Conservation (phyloP, 2,329 filamentous ascomycete genomes). For the Epichloe festucae region DNA sequence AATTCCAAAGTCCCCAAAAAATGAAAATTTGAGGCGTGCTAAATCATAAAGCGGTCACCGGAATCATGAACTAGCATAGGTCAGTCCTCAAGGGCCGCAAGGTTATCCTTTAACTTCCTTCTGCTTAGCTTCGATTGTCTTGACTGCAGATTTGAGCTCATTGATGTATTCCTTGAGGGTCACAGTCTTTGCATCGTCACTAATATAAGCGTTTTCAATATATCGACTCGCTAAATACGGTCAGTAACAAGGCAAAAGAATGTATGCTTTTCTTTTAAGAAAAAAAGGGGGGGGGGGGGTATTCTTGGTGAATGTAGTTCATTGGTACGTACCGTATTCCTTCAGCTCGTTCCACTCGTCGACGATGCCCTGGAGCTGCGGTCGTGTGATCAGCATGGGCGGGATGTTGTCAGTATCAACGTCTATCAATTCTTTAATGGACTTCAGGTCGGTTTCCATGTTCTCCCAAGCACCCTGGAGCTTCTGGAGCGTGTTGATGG, state of each 20-base stretch:
- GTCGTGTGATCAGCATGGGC: neutral
- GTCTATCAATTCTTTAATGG: neutral
- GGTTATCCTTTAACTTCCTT: neutral
- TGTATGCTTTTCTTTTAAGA: too few relatives aligned
- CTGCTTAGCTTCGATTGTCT: neutral
- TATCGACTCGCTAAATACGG: neutral
- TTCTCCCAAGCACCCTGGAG: neutral
- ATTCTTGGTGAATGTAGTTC: too few relatives aligned
- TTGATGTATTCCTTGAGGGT: neutral
- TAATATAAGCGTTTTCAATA: neutral
- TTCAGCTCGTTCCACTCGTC: neutral
- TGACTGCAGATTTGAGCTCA: neutral
- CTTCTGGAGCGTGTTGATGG: neutral
- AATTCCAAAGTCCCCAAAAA: too few relatives aligned
- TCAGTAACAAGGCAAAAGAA: neutral
- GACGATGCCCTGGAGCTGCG: neutral
- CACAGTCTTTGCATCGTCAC: neutral
- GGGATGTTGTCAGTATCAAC: neutral
- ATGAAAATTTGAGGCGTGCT: neutral
- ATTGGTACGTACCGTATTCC: neutral
- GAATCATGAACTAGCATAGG: too few relatives aligned
- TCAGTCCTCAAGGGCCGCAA: neutral
- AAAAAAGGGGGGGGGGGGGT: fast-evolving
- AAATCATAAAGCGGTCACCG: neutral
- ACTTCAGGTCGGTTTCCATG: conserved; percentile 1